phyloP scores from a whole-genome alignment of 495 filamentous ascomycete genomes.

The Aspergillus mulundensis region DNA sequence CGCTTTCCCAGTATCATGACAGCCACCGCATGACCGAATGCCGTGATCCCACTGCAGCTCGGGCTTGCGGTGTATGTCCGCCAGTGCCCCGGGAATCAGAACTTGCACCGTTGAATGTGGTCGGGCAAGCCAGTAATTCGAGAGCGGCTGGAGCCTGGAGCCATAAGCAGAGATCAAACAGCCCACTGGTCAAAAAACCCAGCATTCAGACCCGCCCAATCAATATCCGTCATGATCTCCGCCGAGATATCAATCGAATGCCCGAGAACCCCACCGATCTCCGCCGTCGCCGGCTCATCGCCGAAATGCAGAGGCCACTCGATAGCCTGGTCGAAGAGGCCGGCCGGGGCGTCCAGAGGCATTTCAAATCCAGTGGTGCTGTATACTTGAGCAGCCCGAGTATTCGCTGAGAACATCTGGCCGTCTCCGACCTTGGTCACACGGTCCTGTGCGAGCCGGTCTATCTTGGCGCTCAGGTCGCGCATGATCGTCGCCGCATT shows the following conservation, averaged over 20 bases:
- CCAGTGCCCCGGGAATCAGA: no score
- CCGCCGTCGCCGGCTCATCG: not conserved
- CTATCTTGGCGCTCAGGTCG: slow-evolving; percentile 26
- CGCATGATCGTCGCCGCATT: slow-evolving; percentile 40
- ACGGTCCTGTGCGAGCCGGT: slow-evolving; percentile 2
- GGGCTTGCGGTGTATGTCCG: no score
- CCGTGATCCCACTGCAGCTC: not conserved
- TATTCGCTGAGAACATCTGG: not conserved
- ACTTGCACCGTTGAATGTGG: not conserved
- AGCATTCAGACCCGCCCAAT: not conserved
- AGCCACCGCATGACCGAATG: not conserved
- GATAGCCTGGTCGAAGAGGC: not conserved
- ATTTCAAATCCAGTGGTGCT: not conserved
- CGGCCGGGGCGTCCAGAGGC: not conserved
- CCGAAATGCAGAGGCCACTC: not conserved
- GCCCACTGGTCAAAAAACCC: slow-evolving; percentile 6
- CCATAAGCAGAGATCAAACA: no score
- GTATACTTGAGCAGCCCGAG: not conserved
- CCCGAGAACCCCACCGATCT: slow-evolving; percentile 7
- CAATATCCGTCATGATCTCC: not conserved
- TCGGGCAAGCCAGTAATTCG: no score
- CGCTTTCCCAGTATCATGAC: not conserved
- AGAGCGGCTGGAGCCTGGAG: no score
- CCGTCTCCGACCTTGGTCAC: not conserved
- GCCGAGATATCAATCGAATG: slow-evolving; percentile 13